Base-by-base conservation (phyloP, 768 basidiomycete species). In the Cystobasidium tubakii region DNA sequence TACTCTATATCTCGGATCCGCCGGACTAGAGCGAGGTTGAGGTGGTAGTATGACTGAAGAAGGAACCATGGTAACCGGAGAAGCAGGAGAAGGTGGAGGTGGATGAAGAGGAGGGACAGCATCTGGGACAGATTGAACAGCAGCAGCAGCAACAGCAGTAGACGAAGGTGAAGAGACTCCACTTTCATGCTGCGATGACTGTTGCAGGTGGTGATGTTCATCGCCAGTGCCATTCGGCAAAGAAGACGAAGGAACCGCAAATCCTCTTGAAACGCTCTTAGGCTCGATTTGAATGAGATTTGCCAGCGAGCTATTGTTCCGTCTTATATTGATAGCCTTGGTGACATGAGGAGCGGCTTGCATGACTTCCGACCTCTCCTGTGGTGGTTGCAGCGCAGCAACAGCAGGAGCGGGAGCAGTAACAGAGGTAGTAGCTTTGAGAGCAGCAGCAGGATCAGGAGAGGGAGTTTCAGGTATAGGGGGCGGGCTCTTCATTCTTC, bases 71-170 rank as follows among this genome's bases (percentile, higher is more conserved):
- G 53, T 10, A 13, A 12, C 50, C 2, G 66, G 66, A 25, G 66
- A 67, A 27, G 66, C 66, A 12, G 66, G 66, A 29, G 66, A 67
- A 50, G 66, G 50, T 25, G 66, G 66, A 67, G 66, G 66, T 23
- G 66, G 66, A 46, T 67, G 43, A 10, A 54, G 27, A 12, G 23
- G 15, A 25, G 33, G 29, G 4, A 25, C n/a, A 15, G 43, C 31
- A 15, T 54, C 50, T 9, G 50, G 23, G 15, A 33, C 66, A 34
- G 63, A 34, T 31, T 50, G 23, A 31, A 27, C 46, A 3, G 43
- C 19, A 46, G 42, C 66, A 46, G 44, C 66, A 13, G 42, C 50
- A 50, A 27, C 29, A 54, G 66, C 57, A 29, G 57, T 60, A 29
- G 57, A 60, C 4, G 57, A 60, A 29, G 57, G 33, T 60, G 57